Conservation (phyloP, 2,329 filamentous ascomycete species). For the Aureobasidium sp. region DNA sequence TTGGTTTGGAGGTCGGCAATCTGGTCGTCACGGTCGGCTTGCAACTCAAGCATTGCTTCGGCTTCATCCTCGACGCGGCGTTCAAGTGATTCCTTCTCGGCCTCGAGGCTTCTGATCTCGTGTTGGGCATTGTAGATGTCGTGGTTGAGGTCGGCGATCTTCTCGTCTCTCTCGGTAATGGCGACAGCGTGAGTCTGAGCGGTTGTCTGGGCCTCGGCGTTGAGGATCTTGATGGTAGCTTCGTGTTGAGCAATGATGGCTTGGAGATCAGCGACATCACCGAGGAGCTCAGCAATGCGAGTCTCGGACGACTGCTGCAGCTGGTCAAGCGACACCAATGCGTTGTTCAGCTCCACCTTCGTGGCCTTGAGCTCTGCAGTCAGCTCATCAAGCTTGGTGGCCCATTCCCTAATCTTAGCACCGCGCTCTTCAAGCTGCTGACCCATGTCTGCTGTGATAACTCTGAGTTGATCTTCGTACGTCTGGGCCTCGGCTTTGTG, state of each 20-base stretch:
- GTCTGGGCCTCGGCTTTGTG: constrained; percentile 29
- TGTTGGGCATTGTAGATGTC: constrained; percentile 14
- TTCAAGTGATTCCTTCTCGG: constrained; percentile 26
- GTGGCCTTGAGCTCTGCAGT: constrained; percentile 21
- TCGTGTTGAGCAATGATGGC: constrained; percentile 21
- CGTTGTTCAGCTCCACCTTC: constrained; percentile 14
- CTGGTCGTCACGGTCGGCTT: constrained; percentile 26
- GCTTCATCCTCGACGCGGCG: constrained; percentile 29
- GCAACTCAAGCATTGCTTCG: constrained; percentile 27
- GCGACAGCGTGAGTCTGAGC: constrained; percentile 24
- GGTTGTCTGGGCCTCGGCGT: constrained; percentile 20
- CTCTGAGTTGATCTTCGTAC: constrained; percentile 29
- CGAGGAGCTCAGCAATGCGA: constrained; percentile 21
- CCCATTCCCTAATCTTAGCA: constrained; percentile 23
- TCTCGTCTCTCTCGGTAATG: constrained; percentile 27
- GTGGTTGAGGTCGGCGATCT: constrained; percentile 24
- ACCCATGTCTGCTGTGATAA: constrained; percentile 22
- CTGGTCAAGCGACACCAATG: constrained; percentile 22
- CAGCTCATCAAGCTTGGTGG: constrained; percentile 5
- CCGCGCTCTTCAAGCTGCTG: constrained; percentile 24
- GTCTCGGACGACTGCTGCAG: constrained; percentile 22
- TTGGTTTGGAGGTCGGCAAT: constrained; percentile 24
- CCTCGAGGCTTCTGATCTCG: constrained; percentile 21
- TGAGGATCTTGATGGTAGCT: constrained; percentile 21
- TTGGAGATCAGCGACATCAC: constrained; percentile 21